phyloP scores from a whole-genome alignment of 164 flowering plant species.

The Piper betle region DNA sequence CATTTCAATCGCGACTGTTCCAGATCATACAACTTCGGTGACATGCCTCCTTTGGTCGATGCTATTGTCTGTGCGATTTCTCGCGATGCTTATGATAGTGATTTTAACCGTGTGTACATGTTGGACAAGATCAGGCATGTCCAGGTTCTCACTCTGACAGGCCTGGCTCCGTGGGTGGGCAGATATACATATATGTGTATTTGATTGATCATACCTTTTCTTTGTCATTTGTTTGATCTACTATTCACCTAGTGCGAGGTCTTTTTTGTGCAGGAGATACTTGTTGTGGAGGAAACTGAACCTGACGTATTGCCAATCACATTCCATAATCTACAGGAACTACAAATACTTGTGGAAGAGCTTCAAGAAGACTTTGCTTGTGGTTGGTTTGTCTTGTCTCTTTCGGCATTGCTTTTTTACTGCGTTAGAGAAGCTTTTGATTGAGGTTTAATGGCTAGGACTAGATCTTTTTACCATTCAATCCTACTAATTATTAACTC shows the following conservation, averaged over 20 bases:
- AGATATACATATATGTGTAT: no score
- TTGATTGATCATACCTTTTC: not conserved
- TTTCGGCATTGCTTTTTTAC: no score
- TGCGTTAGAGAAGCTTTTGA: no score
- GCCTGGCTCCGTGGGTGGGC: not conserved
- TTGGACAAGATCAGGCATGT: not conserved
- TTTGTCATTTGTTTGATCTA: not conserved
- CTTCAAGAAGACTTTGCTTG: no score
- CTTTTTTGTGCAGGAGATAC: not conserved
- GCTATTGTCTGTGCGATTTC: not conserved
- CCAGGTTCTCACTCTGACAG: not conserved
- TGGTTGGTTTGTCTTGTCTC: no score
- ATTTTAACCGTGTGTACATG: not conserved
- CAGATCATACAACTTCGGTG: not conserved
- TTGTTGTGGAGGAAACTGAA: not conserved
- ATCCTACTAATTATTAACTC: no score
- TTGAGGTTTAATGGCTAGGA: not conserved
- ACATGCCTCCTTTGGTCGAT: not conserved
- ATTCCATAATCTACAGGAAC: not conserved
- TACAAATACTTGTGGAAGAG: not conserved
- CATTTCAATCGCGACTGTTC: not conserved
- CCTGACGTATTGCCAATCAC: not conserved
- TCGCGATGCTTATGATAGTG: not conserved
- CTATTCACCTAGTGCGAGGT: not conserved
- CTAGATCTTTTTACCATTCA: not conserved